A percentile compares a stretch with the other conserved stretches of the same genome.
Conservation (phyloP, 1,139 yeast species). For the Lodderomyces metapsilosis region DNA sequence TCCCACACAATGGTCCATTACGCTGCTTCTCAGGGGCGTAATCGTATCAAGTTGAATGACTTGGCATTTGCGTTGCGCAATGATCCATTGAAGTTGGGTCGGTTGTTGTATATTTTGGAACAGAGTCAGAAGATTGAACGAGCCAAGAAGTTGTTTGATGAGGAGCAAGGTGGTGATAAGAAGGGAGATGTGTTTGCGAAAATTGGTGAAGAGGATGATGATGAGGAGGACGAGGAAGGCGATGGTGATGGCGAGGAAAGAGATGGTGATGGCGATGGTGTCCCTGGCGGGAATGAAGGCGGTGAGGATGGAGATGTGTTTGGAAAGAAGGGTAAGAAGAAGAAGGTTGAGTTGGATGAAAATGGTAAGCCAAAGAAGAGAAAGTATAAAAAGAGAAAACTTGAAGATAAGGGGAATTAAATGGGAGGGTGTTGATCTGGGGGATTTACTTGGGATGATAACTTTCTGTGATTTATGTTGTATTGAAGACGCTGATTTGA, state of each 20-base stretch:
- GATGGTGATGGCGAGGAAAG: slow-evolving; percentile 2
- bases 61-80: slow-evolving; percentile 80
- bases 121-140: slow-evolving; percentile 73
- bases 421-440: too few relatives aligned
- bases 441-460: too few relatives aligned
- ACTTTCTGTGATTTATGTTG: too few relatives aligned
- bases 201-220: slow-evolving; percentile 12
- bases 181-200: slow-evolving; percentile 9
- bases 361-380: slow-evolving; percentile 4
- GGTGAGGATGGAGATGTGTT: background rate
- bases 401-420: background rate
- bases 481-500: too few relatives aligned
- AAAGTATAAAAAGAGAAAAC: slow-evolving; percentile 6
- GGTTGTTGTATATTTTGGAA: slow-evolving; percentile 76
- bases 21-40: slow-evolving; percentile 47
- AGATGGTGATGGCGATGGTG: slow-evolving; percentile 4
- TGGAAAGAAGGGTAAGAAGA: slow-evolving; percentile 3
- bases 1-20: slow-evolving; percentile 22
- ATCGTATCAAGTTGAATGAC: slow-evolving; percentile 82
- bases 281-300: background rate
- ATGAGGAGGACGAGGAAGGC: slow-evolving; percentile 10
- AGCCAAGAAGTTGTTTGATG: slow-evolving; percentile 73
- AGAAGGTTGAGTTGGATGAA: slow-evolving; percentile 5
- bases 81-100: slow-evolving; percentile 80
- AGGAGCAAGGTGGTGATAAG: slow-evolving; percentile 16